A percentile compares a stretch with the other conserved stretches of the same genome.
These are phyloP conservation scores for Alternaria alternata DNA, from an alignment of 2,329 filamentous ascomycete species.

Conservation along the genomic window DNA sequence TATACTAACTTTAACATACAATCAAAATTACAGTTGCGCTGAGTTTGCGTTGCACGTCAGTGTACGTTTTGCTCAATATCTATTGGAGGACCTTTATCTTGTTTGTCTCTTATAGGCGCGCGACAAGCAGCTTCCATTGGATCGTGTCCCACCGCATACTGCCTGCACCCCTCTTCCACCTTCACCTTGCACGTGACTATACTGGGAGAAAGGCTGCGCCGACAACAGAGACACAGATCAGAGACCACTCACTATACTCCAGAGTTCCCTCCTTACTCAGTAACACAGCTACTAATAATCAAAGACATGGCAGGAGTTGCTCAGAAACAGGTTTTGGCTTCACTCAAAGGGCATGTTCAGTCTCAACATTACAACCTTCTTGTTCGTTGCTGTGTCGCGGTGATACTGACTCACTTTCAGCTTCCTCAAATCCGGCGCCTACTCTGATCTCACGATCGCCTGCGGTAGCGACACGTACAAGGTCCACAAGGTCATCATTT, in stretches of 20 bases:
- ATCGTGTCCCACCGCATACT: too few relatives aligned
- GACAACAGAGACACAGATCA: too few relatives aligned
- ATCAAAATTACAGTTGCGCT: too few relatives aligned
- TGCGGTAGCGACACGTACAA: background rate
- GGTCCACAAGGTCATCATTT: background rate
- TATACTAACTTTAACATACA: too few relatives aligned
- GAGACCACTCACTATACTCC: background rate
- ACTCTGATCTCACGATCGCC: background rate
- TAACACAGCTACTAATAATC: fast-evolving
- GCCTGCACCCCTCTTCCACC: too few relatives aligned
- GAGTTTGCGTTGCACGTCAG: too few relatives aligned
- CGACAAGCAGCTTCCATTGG: too few relatives aligned
- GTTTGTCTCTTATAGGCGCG: too few relatives aligned
- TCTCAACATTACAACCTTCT: fast-evolving
- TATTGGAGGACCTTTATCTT: too few relatives aligned
- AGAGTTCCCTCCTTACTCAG: fast-evolving
- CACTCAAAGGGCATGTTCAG: background rate
- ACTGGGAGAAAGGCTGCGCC: too few relatives aligned
- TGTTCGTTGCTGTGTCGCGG: fast-evolving
- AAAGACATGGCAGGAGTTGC: background rate
- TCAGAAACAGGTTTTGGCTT: background rate
- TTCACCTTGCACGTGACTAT: too few relatives aligned
- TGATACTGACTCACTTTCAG: background rate
- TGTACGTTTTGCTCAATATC: too few relatives aligned
- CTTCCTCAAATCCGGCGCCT: background rate